Percentiles rank a stretch among this genome's conserved stretches.
Evolutionary conservation across 257 asterid genomes (phyloP).

Genomic region (Capsicum pubescens): DNA sequence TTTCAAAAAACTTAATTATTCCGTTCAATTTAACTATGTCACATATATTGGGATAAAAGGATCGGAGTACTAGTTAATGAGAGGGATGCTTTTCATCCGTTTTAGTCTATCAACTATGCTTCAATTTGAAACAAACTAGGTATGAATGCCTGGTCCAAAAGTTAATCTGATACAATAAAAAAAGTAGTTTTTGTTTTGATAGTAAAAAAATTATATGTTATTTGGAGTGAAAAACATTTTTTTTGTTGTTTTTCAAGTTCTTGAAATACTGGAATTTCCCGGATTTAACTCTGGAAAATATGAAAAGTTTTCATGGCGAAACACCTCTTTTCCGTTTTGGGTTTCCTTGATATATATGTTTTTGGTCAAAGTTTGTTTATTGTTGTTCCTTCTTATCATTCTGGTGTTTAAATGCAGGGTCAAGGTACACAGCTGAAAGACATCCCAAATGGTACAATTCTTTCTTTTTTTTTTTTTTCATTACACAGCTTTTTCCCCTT

Average conservation of each 20-base stretch:
- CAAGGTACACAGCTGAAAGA: slow-evolving; percentile 79
- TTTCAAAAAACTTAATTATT: no score
- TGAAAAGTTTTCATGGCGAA: no score
- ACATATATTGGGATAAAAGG: no score
- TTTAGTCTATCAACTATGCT: neutral
- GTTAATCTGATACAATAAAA: neutral
- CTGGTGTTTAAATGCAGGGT: slow-evolving; percentile 58
- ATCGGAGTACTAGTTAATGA: no score
- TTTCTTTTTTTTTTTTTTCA: slow-evolving; percentile 13
- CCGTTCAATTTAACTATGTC: no score
- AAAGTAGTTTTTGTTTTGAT: no score
- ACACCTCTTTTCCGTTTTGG: neutral
- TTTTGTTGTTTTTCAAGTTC: no score
- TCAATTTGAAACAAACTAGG: neutral
- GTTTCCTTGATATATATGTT: neutral
- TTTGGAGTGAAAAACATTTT: no score
- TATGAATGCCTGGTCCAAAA: neutral
- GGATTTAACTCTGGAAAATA: no score
- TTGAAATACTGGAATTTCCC: no score
- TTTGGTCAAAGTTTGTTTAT: neutral
- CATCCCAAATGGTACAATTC: slow-evolving; percentile 89
- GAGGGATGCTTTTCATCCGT: neutral
- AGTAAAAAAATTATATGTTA: no score
- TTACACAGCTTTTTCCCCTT: neutral
- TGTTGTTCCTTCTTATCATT: slow-evolving; percentile 26